Conservation (phyloP, 768 basidiomycete species). For the Holtermanniella nyarrowii region DNA sequence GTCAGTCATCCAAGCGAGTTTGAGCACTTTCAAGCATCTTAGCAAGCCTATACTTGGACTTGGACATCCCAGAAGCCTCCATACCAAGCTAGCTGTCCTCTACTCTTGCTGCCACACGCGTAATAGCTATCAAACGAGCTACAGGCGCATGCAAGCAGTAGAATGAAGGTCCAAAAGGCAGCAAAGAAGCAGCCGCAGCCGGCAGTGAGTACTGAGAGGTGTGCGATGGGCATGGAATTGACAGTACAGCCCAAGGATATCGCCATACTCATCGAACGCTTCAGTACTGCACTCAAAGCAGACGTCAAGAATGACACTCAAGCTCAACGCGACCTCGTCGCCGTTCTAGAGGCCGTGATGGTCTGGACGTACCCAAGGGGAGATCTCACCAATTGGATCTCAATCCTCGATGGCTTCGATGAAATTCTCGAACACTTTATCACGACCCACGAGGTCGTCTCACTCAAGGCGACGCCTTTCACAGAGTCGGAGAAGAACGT, state of each 20-base stretch:
- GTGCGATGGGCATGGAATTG: neutral
- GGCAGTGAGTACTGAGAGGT: slow-evolving; percentile 16
- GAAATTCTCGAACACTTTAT: slow-evolving; percentile 71
- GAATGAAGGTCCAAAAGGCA: slow-evolving; percentile 36
- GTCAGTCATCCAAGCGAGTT: too few relatives aligned
- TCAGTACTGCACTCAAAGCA: slow-evolving; percentile 57
- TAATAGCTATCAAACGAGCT: too few relatives aligned
- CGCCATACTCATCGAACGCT: slow-evolving; percentile 62
- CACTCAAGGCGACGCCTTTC: slow-evolving; percentile 51
- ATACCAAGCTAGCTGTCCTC: too few relatives aligned
- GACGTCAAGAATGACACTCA: slow-evolving; percentile 37
- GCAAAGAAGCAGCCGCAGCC: slow-evolving; percentile 20
- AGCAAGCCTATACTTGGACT: too few relatives aligned
- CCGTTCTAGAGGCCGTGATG: slow-evolving; percentile 58
- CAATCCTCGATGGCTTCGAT: slow-evolving; percentile 93
- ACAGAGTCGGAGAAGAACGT: slow-evolving; percentile 61
- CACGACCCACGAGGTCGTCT: slow-evolving; percentile 68
- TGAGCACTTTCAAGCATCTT: too few relatives aligned
- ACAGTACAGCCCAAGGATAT: slow-evolving; percentile 41
- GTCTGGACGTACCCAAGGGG: slow-evolving; percentile 91
- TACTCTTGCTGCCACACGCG: too few relatives aligned
- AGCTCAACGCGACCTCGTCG: slow-evolving; percentile 44
- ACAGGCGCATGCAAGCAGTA: neutral
- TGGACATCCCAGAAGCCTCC: too few relatives aligned
- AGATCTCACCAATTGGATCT: slow-evolving; percentile 93